Percentiles rank a stretch among this genome's conserved stretches.
These are phyloP conservation scores for Aspergillus melleus DNA, from an alignment of 2,329 filamentous ascomycete genomes.

Conservation along the genomic window DNA sequence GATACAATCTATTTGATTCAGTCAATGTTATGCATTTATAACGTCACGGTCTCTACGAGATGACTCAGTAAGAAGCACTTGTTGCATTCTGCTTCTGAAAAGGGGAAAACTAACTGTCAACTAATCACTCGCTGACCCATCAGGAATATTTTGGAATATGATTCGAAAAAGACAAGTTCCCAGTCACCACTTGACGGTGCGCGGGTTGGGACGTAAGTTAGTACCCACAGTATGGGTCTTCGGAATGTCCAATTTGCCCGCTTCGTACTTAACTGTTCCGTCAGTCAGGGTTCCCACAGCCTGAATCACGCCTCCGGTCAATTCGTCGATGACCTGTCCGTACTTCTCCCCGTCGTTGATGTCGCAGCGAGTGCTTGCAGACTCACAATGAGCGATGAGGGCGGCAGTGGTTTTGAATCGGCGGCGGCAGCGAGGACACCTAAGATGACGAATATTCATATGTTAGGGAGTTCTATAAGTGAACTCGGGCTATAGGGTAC, in stretches of 20 bases:
- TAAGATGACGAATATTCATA: slow-evolving; percentile 4
- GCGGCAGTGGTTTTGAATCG: slow-evolving; percentile 39
- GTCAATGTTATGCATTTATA: too few species aligned
- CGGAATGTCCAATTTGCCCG: slow-evolving; percentile 17
- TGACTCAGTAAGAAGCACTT: too few species aligned
- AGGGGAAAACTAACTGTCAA: too few species aligned
- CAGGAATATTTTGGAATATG: too few species aligned
- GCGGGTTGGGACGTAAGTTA: neutral
- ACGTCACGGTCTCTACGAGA: too few species aligned
- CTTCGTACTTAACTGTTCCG: slow-evolving; percentile 36
- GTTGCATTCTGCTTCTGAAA: too few species aligned
- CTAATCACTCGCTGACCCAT: too few species aligned
- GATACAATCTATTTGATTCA: too few species aligned
- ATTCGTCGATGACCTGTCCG: slow-evolving; percentile 37
- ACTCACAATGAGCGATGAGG: slow-evolving; percentile 44
- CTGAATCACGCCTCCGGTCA: slow-evolving; percentile 41
- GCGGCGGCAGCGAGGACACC: slow-evolving; percentile 42
- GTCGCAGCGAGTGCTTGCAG: slow-evolving; percentile 34
- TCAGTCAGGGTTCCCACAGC: slow-evolving; percentile 32
- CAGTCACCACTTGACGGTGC: neutral
- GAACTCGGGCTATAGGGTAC: too few species aligned
- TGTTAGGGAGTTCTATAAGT: too few species aligned
- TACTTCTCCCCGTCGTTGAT: slow-evolving; percentile 32
- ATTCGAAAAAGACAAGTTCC: too few species aligned
- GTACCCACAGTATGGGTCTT: slow-evolving; percentile 14